A percentile compares a stretch with the other conserved stretches of the same genome.
Evolutionary conservation across 495 filamentous ascomycete genomes (phyloP).

Genomic region (Penicillium bovifimosum): DNA sequence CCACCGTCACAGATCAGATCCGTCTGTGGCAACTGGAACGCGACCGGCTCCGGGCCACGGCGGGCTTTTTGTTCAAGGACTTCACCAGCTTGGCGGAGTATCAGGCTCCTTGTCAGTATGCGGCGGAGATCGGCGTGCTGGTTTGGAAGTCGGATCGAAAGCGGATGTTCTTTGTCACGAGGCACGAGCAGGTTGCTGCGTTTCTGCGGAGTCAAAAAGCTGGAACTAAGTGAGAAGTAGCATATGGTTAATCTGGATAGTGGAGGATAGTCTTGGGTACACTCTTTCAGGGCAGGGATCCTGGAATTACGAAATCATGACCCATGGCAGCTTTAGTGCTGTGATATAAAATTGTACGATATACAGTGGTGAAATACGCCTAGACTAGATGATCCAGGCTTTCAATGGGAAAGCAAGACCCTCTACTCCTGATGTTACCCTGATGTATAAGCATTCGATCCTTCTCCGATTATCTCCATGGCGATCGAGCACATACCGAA

Average conservation of each 20-base stretch:
- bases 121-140: conserved; percentile 87
- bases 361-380: too few species aligned
- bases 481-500: too few species aligned
- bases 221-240: not conserved
- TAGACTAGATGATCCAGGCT: too few species aligned
- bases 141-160: conserved; percentile 77
- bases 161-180: conserved; percentile 80
- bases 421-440: too few species aligned
- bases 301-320: conserved; percentile 4
- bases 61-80: conserved; percentile 85
- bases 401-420: too few species aligned
- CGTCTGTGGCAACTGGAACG: conserved; percentile 95
- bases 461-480: too few species aligned
- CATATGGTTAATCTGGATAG: not conserved
- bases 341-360: conserved; percentile 6
- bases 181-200: conserved; percentile 74
- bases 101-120: conserved; percentile 66
- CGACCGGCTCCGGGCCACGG: conserved; percentile 77
- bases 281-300: not conserved
- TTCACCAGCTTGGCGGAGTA: conserved; percentile 76
- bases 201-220: conserved; percentile 63
- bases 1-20: conserved; percentile 97
- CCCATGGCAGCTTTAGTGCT: not conserved
- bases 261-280: not conserved
- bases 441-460: too few species aligned